A percentile compares a stretch with the other conserved stretches of the same genome.
phyloP scores from a whole-genome alignment of 495 filamentous ascomycete genomes.

The Podospora fimiseda region DNA sequence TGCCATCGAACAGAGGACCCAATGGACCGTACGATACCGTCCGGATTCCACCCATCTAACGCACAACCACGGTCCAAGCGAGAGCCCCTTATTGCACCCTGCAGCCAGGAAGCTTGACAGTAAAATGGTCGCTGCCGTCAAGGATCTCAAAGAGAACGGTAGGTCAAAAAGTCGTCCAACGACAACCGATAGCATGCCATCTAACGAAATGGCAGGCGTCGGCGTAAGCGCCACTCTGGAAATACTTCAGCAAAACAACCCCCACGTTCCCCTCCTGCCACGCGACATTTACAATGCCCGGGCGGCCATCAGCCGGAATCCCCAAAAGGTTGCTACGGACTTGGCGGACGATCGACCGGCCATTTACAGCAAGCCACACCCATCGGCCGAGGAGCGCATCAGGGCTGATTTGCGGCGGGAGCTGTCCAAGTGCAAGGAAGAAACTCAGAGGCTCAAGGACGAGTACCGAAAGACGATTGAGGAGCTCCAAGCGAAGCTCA shows the following conservation, averaged over 20 bases:
- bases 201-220: slow-evolving; percentile 32
- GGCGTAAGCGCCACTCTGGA: slow-evolving; percentile 51
- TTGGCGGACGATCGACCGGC: slow-evolving; percentile 46
- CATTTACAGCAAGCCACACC: slow-evolving; percentile 52
- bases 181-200: background rate
- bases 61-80: slow-evolving; percentile 52
- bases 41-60: slow-evolving; percentile 43
- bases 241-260: slow-evolving; percentile 49
- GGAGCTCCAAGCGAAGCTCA: slow-evolving; percentile 40
- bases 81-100: slow-evolving; percentile 49
- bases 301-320: slow-evolving; percentile 52
- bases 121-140: slow-evolving; percentile 52
- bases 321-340: slow-evolving; percentile 45
- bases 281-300: slow-evolving; percentile 54
- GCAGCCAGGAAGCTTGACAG: slow-evolving; percentile 52
- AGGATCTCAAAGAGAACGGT: slow-evolving; percentile 50
- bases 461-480: slow-evolving; percentile 45
- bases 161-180: slow-evolving; percentile 12
- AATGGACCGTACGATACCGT: slow-evolving; percentile 51
- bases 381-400: slow-evolving; percentile 50
- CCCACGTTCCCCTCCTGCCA: slow-evolving; percentile 47
- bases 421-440: slow-evolving; percentile 42
- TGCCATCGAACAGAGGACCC: slow-evolving; percentile 50
- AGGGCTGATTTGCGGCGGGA: slow-evolving; percentile 48
- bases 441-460: slow-evolving; percentile 39